These are phyloP conservation scores for Arthrocladium fulminans DNA, from an alignment of 2,329 filamentous ascomycete species.

Conservation along the genomic window DNA sequence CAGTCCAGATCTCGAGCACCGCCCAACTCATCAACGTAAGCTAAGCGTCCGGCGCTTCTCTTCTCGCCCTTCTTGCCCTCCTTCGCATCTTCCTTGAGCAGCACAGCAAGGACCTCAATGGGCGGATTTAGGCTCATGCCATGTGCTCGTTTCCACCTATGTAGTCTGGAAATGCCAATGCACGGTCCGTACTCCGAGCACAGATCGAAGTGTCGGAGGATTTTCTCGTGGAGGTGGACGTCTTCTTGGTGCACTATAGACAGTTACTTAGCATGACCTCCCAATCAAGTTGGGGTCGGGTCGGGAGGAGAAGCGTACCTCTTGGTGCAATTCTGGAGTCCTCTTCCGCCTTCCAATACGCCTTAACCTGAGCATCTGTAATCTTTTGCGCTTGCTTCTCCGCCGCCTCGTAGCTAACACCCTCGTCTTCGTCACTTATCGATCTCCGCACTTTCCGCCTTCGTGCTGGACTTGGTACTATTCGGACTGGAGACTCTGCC, in stretches of 20 bases:
- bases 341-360: constrained; percentile 72
- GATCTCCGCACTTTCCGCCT: constrained; percentile 12
- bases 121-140: constrained; percentile 76
- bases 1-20: constrained; percentile 15
- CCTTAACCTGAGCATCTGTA: constrained; percentile 58
- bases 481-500: constrained; percentile 18
- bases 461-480: constrained; percentile 9
- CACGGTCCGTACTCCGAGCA: constrained; percentile 87
- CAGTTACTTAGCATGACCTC: constrained; percentile 6
- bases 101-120: constrained; percentile 77
- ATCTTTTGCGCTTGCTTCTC: constrained; percentile 50
- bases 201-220: constrained; percentile 85
- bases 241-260: constrained; percentile 64
- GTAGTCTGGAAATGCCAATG: constrained; percentile 70
- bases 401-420: constrained; percentile 25
- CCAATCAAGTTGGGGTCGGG: background rate
- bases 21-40: constrained; percentile 21
- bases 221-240: constrained; percentile 67
- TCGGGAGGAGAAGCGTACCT: constrained; percentile 25
- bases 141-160: constrained; percentile 82
- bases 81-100: constrained; percentile 55
- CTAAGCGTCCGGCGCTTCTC: constrained; percentile 16
- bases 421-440: constrained; percentile 16
- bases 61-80: constrained; percentile 21
- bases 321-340: constrained; percentile 55